A percentile compares a stretch with the other conserved stretches of the same genome.
Evolutionary conservation across 257 asterid species (phyloP).

Genomic region (Mitragyna speciosa): DNA sequence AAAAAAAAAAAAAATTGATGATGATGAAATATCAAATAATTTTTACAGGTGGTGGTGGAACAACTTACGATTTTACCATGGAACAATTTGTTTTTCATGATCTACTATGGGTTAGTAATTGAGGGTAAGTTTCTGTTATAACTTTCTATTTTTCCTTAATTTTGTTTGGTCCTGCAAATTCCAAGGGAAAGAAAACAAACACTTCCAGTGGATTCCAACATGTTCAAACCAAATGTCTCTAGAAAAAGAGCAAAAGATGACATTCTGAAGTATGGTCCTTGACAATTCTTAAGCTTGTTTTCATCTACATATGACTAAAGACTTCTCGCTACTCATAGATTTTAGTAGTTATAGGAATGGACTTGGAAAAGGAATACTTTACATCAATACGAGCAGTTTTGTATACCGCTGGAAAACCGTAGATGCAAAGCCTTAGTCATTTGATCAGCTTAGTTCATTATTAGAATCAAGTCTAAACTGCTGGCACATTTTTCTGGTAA

Average conservation of each 20-base stretch:
- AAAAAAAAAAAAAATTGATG: no score
- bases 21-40: conserved; percentile 9
- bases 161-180: background rate
- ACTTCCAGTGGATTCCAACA: background rate
- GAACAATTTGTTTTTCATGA: conserved; percentile 93
- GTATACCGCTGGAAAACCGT: background rate
- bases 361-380: background rate
- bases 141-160: conserved; percentile 5
- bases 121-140: conserved; percentile 61
- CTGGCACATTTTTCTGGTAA: no score
- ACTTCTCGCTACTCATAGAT: background rate
- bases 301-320: background rate
- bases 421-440: background rate
- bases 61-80: conserved; percentile 84
- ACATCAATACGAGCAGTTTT: background rate
- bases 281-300: background rate
- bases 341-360: background rate
- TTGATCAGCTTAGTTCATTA: background rate
- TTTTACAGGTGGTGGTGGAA: conserved; percentile 84
- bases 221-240: background rate
- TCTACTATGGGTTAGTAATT: conserved; percentile 76
- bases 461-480: background rate
- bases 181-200: background rate
- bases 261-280: background rate
- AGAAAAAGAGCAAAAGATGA: background rate